A percentile compares a stretch with the other conserved stretches of the same genome.
phyloP scores from a whole-genome alignment of 768 basidiomycete species.

The Coprinopsis marcescibilis region DNA sequence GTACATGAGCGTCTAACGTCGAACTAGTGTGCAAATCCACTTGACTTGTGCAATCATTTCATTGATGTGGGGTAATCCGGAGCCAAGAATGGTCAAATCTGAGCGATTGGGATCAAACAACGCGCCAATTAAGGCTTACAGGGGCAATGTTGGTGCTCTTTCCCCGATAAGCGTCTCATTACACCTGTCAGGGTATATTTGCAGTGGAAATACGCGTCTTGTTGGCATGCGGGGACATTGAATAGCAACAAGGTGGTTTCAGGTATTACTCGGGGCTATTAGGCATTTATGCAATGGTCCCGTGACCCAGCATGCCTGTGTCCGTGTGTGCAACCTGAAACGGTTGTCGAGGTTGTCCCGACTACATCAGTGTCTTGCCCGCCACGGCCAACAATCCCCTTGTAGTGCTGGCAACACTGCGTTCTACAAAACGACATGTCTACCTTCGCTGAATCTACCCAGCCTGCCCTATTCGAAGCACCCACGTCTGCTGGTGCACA shows the following conservation, averaged over 20 bases:
- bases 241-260: not conserved
- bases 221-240: not conserved
- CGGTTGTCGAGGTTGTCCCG: not conserved
- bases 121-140: not conserved
- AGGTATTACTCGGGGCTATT: not conserved
- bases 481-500: constrained; percentile 25
- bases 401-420: constrained; percentile 4
- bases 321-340: not conserved
- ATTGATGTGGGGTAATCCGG: too few species aligned
- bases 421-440: constrained; percentile 14
- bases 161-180: too few species aligned
- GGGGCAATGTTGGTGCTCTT: too few species aligned
- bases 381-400: not conserved
- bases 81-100: too few species aligned
- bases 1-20: too few species aligned
- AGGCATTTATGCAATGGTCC: not conserved
- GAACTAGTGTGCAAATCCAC: too few species aligned
- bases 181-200: not conserved
- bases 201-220: not conserved
- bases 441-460: constrained; percentile 24
- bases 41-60: too few species aligned
- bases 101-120: not conserved
- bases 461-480: constrained; percentile 27
- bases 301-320: not conserved
- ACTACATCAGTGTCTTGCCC: not conserved